Evolutionary conservation across 2,329 filamentous ascomycete species (phyloP), one percentile per base, ranked within the genome.

Genomic region (Penicillium sp.): DNA sequence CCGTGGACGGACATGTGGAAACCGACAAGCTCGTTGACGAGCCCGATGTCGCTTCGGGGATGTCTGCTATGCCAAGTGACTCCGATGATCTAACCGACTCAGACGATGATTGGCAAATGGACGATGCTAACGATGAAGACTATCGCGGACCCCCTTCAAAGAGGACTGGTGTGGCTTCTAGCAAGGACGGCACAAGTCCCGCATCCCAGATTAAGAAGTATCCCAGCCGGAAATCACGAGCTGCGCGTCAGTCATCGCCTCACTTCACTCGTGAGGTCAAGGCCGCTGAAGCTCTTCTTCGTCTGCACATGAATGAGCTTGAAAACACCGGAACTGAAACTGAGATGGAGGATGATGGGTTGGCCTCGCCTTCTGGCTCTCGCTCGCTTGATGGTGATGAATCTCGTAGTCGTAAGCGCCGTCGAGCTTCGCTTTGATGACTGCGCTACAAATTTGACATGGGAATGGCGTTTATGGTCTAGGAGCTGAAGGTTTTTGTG

Each of bases 251-350:
- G 9, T 11, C 10, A 1, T 48, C 53, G 10, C 16, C 30, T 16
- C 63, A 65, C 16, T 66, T 75, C 37, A 61, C 66, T 14, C 62
- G 63, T 19, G 72, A 74, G 47, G 66, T 74, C 19, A 69, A 67
- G 46, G 73, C 73, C 16, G 73, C 73, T 5, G 72, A 74, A 61
- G 71, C 73, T 22, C 60, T 75, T 52, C 60, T 75, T 22, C 67
- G 60, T 50, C 38, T 75, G 22, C 67, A 71, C 31, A 70, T 69
- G 67, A 68, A 72, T 51, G 65, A 72, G 37, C 63, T 62, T 17
- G 57, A 47, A 4, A 44, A 30, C n/a, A 44, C 37, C 26, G 43
- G 58, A 11, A n/a, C 7, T 2, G 57, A 57, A 6, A 56, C 40
- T 8, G 67, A 69, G 7, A 41, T 47, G 37, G 45, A 44, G 12